Evolutionary conservation across 23 red algal genomes (phyloP).

Genomic region (Gracilariopsis chorda): DNA sequence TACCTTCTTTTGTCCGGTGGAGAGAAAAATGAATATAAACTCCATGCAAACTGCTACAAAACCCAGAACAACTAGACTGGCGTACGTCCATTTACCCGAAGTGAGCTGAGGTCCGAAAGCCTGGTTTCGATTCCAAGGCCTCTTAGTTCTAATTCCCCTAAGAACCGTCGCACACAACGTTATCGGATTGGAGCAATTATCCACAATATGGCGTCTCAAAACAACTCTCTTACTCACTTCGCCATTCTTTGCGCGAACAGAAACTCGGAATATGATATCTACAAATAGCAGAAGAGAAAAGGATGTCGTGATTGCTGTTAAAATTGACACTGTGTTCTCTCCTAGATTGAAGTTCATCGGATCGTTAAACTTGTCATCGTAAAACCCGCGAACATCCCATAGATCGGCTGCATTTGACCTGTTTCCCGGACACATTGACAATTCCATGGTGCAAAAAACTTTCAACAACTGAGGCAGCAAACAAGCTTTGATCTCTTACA

Average conservation of each 20-base stretch:
- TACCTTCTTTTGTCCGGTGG: not conserved
- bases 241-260: not conserved
- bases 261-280: not conserved
- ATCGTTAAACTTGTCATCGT: not conserved
- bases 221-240: not conserved
- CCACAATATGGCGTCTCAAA: not conserved
- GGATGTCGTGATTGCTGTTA: not conserved
- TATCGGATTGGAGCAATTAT: not conserved
- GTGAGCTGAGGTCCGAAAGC: too few relatives aligned
- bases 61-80: too few relatives aligned
- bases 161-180: too few relatives aligned
- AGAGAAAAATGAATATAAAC: conserved; percentile 2
- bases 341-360: not conserved
- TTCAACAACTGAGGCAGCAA: too few relatives aligned
- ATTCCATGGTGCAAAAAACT: too few relatives aligned
- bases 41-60: not conserved
- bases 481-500: too few relatives aligned
- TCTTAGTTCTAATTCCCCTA: too few relatives aligned
- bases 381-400: not conserved
- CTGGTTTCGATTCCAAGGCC: too few relatives aligned
- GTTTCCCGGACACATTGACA: too few relatives aligned
- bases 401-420: too few relatives aligned
- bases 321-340: not conserved
- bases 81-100: too few relatives aligned
- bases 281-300: not conserved